phyloP scores from a whole-genome alignment of 2,329 filamentous ascomycete species.

The Xylariaceae sp. region DNA sequence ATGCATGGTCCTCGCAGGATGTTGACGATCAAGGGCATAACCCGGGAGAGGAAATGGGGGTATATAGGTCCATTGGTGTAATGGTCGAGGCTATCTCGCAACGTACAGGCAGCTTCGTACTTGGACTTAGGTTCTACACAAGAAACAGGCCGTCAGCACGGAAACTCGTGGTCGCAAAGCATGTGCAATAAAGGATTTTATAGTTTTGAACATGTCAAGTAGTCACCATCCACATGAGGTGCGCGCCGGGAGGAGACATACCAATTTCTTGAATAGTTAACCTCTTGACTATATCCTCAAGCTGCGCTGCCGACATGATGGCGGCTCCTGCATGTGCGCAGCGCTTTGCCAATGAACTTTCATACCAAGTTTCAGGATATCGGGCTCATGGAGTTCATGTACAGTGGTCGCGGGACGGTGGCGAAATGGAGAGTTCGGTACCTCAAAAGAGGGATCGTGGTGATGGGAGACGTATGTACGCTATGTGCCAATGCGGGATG shows the following conservation, averaged over 20 bases:
- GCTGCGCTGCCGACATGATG: constrained; percentile 65
- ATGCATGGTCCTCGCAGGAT: constrained; percentile 86
- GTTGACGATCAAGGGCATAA: constrained; percentile 88
- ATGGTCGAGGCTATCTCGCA: constrained; percentile 91
- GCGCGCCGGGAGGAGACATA: constrained; percentile 45
- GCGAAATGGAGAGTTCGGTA: not conserved
- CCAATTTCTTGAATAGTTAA: constrained; percentile 63
- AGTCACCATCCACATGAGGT: not conserved
- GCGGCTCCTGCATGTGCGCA: constrained; percentile 51
- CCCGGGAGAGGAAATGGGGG: constrained; percentile 78
- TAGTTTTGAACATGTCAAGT: not conserved
- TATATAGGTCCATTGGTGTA: constrained; percentile 83
- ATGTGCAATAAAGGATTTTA: not conserved
- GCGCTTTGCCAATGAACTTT: constrained; percentile 7
- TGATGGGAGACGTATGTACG: not conserved
- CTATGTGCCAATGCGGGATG: not conserved
- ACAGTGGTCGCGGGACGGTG: not conserved
- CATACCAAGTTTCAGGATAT: constrained; percentile 13
- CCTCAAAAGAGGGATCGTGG: not conserved
- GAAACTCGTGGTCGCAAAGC: not conserved
- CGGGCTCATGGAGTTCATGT: not conserved
- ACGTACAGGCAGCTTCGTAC: constrained; percentile 79
- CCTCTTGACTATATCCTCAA: constrained; percentile 69
- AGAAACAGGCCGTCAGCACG: constrained; percentile 8
- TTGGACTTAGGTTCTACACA: constrained; percentile 78